Evolutionary conservation across 2,329 filamentous ascomycete species (phyloP).

Genomic region (Clonostachys chloroleuca): DNA sequence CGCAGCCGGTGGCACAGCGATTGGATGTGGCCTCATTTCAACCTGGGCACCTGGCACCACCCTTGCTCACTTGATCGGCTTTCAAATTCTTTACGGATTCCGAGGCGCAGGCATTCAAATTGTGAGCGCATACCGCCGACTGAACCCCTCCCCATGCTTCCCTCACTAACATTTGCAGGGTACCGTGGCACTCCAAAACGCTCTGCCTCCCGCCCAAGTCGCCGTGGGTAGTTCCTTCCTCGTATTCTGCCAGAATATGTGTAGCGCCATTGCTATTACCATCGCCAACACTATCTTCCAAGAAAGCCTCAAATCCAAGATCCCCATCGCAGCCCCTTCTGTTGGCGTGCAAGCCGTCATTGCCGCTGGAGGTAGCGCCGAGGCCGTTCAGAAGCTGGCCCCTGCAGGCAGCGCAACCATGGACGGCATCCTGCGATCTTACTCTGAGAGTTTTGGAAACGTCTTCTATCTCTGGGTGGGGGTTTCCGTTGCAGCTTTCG

Average conservation of each 20-base stretch:
- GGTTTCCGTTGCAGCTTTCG: constrained; percentile 1
- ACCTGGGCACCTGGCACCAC: constrained; percentile 24
- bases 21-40: constrained; percentile 29
- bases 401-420: constrained; percentile 19
- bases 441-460: constrained; percentile 2
- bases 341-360: constrained; percentile 4
- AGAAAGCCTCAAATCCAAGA: constrained; percentile 1
- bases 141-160: too few species aligned
- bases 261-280: constrained; percentile 36
- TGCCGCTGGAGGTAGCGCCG: constrained; percentile 32
- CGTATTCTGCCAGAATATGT: constrained; percentile 33
- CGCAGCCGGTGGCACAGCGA: constrained; percentile 26
- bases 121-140: not conserved
- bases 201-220: constrained; percentile 1
- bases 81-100: constrained; percentile 37
- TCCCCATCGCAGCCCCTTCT: constrained; percentile 1
- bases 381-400: constrained; percentile 29
- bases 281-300: constrained; percentile 8
- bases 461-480: constrained; percentile 7
- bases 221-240: constrained; percentile 5
- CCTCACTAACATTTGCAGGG: not conserved
- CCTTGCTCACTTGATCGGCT: constrained; percentile 36
- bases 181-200: constrained; percentile 8
- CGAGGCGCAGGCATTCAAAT: constrained; percentile 35
- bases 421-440: constrained; percentile 4